Evolutionary conservation across 2,329 filamentous ascomycete genomes (phyloP).

Genomic region (Hypoxylon sp.): DNA sequence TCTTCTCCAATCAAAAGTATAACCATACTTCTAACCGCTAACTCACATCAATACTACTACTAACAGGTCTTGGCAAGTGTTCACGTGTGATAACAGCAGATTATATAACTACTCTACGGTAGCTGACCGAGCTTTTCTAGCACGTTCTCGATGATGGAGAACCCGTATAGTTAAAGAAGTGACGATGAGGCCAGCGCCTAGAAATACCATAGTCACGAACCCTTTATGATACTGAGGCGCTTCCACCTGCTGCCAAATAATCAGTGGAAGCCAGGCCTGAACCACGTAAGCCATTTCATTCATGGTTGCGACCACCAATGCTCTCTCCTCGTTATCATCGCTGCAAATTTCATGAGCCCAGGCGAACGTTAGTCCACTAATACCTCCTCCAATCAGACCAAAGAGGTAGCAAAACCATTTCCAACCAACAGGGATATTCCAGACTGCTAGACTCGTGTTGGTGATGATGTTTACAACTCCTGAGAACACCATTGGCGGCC

Average conservation of each 20-base stretch:
- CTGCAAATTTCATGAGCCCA: slow-evolving; percentile 67
- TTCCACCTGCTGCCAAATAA: slow-evolving; percentile 77
- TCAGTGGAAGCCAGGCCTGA: slow-evolving; percentile 77
- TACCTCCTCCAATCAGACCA: slow-evolving; percentile 65
- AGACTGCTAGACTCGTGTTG: slow-evolving; percentile 59
- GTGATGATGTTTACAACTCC: slow-evolving; percentile 61
- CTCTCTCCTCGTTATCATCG: slow-evolving; percentile 74
- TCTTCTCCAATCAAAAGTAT: too few relatives aligned
- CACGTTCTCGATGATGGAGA: slow-evolving; percentile 62
- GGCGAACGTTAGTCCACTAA: slow-evolving; percentile 63
- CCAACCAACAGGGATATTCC: slow-evolving; percentile 66
- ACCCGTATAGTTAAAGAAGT: slow-evolving; percentile 64
- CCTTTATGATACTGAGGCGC: slow-evolving; percentile 74
- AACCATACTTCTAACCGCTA: too few relatives aligned
- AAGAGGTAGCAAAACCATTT: slow-evolving; percentile 76
- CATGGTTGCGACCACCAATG: slow-evolving; percentile 76
- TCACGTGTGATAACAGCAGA: neutral
- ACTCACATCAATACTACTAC: too few relatives aligned
- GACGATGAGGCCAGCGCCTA: slow-evolving; percentile 65
- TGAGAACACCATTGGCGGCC: slow-evolving; percentile 75
- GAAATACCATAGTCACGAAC: slow-evolving; percentile 68
- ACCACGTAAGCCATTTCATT: slow-evolving; percentile 79
- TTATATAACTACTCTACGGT: slow-evolving; percentile 30
- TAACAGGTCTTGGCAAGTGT: too few relatives aligned
- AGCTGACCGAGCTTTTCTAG: slow-evolving; percentile 34